Evolutionary conservation across 306 rosid genomes (phyloP).

Genomic region (Adenanthera pavonina): DNA sequence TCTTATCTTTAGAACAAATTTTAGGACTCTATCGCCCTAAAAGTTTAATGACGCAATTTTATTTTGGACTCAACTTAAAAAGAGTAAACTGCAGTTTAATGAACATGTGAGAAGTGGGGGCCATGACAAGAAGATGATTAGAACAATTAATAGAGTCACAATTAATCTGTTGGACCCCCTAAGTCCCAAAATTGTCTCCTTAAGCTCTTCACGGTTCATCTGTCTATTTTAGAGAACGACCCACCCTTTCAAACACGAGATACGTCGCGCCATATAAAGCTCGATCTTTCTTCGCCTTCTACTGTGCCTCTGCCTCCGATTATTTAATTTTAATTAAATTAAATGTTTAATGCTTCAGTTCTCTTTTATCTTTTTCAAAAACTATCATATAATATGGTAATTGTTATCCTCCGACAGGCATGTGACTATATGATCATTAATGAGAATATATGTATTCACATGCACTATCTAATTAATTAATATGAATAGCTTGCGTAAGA

Average conservation of each 20-base stretch:
- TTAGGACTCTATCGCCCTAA: no score
- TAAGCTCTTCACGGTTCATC: slow-evolving; percentile 10
- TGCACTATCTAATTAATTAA: slow-evolving; percentile 12
- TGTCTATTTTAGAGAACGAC: slow-evolving; percentile 9
- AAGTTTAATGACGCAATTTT: no score
- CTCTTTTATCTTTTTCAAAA: no score
- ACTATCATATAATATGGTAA: neutral
- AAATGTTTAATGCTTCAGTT: no score
- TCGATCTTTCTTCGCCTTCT: no score
- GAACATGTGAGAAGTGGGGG: neutral
- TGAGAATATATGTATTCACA: slow-evolving; percentile 35
- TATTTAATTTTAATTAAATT: no score
- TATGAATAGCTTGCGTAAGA: no score
- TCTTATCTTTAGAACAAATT: no score
- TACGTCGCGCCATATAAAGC: no score
- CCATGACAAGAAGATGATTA: neutral
- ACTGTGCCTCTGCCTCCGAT: no score
- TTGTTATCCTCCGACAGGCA: neutral
- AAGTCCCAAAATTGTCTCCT: neutral
- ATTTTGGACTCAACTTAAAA: neutral
- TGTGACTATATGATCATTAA: slow-evolving; percentile 6
- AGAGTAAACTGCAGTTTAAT: neutral
- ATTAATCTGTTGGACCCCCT: neutral
- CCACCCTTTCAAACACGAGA: neutral
- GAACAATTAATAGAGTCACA: slow-evolving; percentile 7